Evolutionary conservation across 2,329 filamentous ascomycete genomes (phyloP), one percentile per base, ranked within the genome.

Genomic region (Botryotinia narcissicola): DNA sequence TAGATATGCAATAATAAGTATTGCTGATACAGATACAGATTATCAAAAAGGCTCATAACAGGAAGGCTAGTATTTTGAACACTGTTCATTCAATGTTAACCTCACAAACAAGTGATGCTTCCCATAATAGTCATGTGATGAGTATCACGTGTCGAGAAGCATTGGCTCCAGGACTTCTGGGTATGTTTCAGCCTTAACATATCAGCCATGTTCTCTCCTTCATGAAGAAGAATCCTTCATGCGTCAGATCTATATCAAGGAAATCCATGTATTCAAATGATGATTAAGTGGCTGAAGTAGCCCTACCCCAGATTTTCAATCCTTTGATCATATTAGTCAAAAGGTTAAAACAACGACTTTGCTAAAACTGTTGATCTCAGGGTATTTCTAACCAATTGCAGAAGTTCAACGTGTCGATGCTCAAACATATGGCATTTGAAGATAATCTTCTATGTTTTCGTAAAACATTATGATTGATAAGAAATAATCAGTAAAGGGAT

Each of bases 1-100:
- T 16, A 16, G 16, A 29, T 5, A 18, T 29, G n/a, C 51, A 29
- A n/a, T 12, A 54, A 2, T 3, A 3, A 29, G 18, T 7, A 8
- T 18, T 3, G 14, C n/a, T 54, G 14, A 29, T 54, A 18, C 3
- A 8, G 8, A 16, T 8, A 0, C 3, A 29, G 0, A 54, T 54
- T 8, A 0, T 7, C 8, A 14, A 54, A 0, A 29, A 29, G 2
- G 25, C 12, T 5, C 7, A n/a, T 4, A 9, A 29, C 6, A 29
- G 14, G 1, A 29, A 29, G 29, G 12, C 25, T 29, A 7, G 14
- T 3, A 54, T 54, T 8, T 54, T 8, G 3, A 54, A 61, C 10
- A 61, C 20, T 12, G 5, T 32, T 37, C 5, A 40, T 12, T 61
- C 32, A 35, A 25, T 14, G 12, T 8, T 35, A 37, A 14, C 25